Evolutionary conservation across 768 basidiomycete genomes (phyloP).

Genomic region (Mycena indigotica): DNA sequence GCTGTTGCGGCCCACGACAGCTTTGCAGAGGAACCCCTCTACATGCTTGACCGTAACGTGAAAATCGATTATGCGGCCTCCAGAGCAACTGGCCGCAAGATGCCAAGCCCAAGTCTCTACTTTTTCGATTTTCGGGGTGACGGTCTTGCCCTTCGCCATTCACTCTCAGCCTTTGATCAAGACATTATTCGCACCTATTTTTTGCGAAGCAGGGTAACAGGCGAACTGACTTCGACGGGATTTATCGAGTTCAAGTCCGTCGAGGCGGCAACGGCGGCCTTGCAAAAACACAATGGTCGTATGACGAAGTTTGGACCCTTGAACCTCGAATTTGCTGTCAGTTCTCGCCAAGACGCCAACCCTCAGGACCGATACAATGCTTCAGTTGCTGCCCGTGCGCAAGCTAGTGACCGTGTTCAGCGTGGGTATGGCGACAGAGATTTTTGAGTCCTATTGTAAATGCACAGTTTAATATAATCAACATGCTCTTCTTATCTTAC

Average conservation of each 20-base stretch:
- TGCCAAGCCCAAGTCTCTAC: slow-evolving; percentile 35
- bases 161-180: slow-evolving; percentile 28
- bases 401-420: background rate
- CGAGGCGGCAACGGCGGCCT: slow-evolving; percentile 50
- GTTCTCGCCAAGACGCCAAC: background rate
- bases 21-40: slow-evolving; percentile 47
- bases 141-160: slow-evolving; percentile 28
- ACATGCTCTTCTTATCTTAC: too few species aligned
- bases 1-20: slow-evolving; percentile 41
- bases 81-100: background rate
- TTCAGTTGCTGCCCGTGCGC: background rate
- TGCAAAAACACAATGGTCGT: slow-evolving; percentile 43
- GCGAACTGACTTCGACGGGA: slow-evolving; percentile 36
- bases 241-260: slow-evolving; percentile 57
- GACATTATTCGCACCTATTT: slow-evolving; percentile 19
- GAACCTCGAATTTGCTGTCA: slow-evolving; percentile 42
- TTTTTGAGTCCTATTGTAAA: too few species aligned
- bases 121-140: slow-evolving; percentile 29
- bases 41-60: slow-evolving; percentile 48
- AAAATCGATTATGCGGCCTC: slow-evolving; percentile 41
- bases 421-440: background rate
- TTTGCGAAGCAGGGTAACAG: slow-evolving; percentile 35
- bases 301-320: slow-evolving; percentile 40
- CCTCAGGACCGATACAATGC: background rate
- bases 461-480: too few species aligned